These are phyloP conservation scores for Mycena kentingensis DNA, from an alignment of 768 basidiomycete genomes.

Conservation along the genomic window DNA sequence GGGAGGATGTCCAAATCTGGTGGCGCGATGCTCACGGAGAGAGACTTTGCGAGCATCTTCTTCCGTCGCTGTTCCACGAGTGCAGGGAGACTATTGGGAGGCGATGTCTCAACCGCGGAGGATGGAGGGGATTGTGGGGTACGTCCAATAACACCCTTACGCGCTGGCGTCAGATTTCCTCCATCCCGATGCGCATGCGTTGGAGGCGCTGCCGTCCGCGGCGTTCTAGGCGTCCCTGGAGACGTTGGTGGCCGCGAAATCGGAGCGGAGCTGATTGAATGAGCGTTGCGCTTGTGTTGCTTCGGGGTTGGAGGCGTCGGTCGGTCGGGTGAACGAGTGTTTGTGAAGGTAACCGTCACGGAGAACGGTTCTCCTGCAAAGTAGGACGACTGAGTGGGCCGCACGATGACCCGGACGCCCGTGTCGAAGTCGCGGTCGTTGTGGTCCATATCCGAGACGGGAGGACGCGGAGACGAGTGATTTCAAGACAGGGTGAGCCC, in stretches of 20 bases:
- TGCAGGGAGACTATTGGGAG: conserved; percentile 43
- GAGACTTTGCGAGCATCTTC: conserved; percentile 57
- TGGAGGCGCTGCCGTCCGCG: conserved; percentile 36
- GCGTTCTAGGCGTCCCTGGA: conserved; percentile 59
- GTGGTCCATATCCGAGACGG: neutral
- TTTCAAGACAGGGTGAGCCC: neutral
- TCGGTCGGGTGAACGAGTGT: conserved; percentile 60
- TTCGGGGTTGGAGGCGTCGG: conserved; percentile 33
- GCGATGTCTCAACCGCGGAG: conserved; percentile 29
- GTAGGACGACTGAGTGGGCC: conserved; percentile 84
- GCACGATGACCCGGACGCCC: conserved; percentile 67
- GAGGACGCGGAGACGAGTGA: too few species aligned
- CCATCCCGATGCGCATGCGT: conserved; percentile 27
- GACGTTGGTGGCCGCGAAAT: conserved; percentile 82
- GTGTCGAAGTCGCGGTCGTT: conserved; percentile 38
- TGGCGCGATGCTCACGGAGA: conserved; percentile 65
- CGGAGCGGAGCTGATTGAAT: conserved; percentile 83
- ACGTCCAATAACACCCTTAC: conserved; percentile 62
- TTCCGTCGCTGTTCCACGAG: conserved; percentile 58
- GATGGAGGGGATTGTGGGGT: conserved; percentile 15
- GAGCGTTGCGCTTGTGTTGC: conserved; percentile 68
- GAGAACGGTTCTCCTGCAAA: conserved; percentile 91
- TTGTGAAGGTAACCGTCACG: conserved; percentile 85
- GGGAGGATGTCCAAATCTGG: conserved; percentile 42
- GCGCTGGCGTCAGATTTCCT: conserved; percentile 32